Evolutionary conservation across 495 filamentous ascomycete species (phyloP), one percentile per base, ranked within the genome.

Genomic region (Darksidea phi): DNA sequence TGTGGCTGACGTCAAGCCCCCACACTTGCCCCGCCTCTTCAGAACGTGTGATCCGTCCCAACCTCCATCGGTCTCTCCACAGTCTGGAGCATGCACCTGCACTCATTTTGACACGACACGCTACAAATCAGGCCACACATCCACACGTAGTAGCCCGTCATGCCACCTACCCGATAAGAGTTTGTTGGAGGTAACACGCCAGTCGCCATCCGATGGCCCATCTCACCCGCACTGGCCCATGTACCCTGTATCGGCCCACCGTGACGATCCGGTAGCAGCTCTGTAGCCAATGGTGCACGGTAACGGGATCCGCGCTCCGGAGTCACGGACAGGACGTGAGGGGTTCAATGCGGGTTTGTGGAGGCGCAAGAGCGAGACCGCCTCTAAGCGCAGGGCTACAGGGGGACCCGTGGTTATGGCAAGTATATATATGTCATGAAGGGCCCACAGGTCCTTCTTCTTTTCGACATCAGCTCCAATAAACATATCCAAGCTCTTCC

Each of bases 21-120:
- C 43, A 50, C n/a, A 6, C 17, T 49, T 21, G 11, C 54, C 54
- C 54, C 41, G 38, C 54, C 54, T 38, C 32, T 57, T 38, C 42
- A 48, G 54, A 57, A 57, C 49, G 18, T 53, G 23, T 32, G 49
- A 34, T 28, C 5, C 17, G 11, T 48, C 23, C 46, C 13, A 13
- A 48, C 51, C 10, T 8, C 51, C 28, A 20, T 15, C 32, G 20
- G 4, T 10, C 26, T 6, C 8, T 34, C 12, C 37, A 20, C 17
- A 52, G 24, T 52, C 24, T 32, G 11, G 48, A 3, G 28, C 10
- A 4, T 32, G 28, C 28, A 10, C 10, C 10, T 32, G 28, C 28
- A 32, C 28, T 32, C 3, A 32, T 32, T 32, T 32, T 10, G 4
- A 10, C 10, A 32, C 28, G 28, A 10, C 28, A 32, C 28, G 28